A percentile compares a stretch with the other conserved stretches of the same genome.
Conservation (phyloP, 768 basidiomycete genomes). For the Amanita inopinata region DNA sequence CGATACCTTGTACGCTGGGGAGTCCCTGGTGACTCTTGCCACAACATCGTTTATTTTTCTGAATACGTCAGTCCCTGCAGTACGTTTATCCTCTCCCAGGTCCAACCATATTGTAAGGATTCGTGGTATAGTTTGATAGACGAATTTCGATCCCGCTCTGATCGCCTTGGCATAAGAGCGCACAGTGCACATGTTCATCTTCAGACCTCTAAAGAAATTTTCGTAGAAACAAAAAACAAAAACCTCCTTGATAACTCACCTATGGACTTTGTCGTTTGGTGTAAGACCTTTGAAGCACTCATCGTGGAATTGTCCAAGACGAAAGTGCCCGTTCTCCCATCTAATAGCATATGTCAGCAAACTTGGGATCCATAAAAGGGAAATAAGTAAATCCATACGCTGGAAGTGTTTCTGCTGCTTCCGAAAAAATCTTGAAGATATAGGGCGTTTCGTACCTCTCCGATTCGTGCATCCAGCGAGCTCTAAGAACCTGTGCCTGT, state of each 20-base stretch:
- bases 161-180: slow-evolving; percentile 64
- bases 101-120: slow-evolving; percentile 94
- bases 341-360: slow-evolving; percentile 23
- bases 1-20: slow-evolving; percentile 73
- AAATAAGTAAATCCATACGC: slow-evolving; percentile 26
- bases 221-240: neutral
- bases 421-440: slow-evolving; percentile 50
- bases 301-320: slow-evolving; percentile 86
- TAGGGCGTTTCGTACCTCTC: slow-evolving; percentile 64
- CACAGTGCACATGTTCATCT: slow-evolving; percentile 59
- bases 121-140: slow-evolving; percentile 92
- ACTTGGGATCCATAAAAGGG: neutral
- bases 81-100: slow-evolving; percentile 51
- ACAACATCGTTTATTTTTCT: slow-evolving; percentile 49
- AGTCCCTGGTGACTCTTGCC: slow-evolving; percentile 40
- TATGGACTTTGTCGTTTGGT: slow-evolving; percentile 28
- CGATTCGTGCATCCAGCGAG: slow-evolving; percentile 89
- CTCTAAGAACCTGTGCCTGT: slow-evolving; percentile 71
- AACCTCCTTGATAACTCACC: slow-evolving; percentile 25
- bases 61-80: slow-evolving; percentile 29
- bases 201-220: slow-evolving; percentile 35
- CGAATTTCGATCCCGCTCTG: slow-evolving; percentile 81
- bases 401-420: slow-evolving; percentile 38
- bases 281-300: slow-evolving; percentile 54
- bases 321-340: slow-evolving; percentile 81